A percentile compares a stretch with the other conserved stretches of the same genome.
Evolutionary conservation across 805 yeast species (phyloP).

Genomic region (Yarrowia sp.): DNA sequence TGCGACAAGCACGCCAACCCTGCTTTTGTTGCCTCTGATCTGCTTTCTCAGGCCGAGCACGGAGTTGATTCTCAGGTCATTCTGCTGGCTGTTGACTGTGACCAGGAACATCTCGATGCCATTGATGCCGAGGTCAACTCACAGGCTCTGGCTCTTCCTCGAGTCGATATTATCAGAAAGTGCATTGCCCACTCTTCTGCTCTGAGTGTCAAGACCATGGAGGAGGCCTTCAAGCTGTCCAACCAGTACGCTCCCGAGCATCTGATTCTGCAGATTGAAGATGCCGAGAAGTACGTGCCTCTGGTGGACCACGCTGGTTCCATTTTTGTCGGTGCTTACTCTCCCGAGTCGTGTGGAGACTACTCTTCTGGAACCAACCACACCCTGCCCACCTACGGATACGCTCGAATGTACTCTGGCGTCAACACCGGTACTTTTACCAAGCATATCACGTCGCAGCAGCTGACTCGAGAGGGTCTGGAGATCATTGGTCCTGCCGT

Average conservation of each 20-base stretch:
- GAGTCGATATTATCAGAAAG: conserved; percentile 88
- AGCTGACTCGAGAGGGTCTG: conserved; percentile 80
- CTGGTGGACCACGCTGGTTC: conserved; percentile 91
- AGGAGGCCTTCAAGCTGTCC: conserved; percentile 81
- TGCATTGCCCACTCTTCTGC: conserved; percentile 90
- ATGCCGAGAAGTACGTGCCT: conserved; percentile 69
- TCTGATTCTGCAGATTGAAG: conserved; percentile 80
- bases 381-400: conserved; percentile 97
- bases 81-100: conserved; percentile 74
- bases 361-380: conserved; percentile 98
- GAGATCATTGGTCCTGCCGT: conserved; percentile 91
- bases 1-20: conserved; percentile 88
- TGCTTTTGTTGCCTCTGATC: conserved; percentile 94
- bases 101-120: conserved; percentile 54
- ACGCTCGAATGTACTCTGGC: conserved; percentile 96
- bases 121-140: conserved; percentile 78
- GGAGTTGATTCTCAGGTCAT: conserved; percentile 98
- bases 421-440: conserved; percentile 95
- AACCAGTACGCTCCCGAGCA: conserved; percentile 97
- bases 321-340: conserved; percentile 91
- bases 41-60: conserved; percentile 97
- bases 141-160: conserved; percentile 82
- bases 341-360: conserved; percentile 98
- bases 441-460: conserved; percentile 92
- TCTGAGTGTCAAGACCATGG: conserved; percentile 61